Conservation (phyloP, 2,329 filamentous ascomycete species). For the Cryphonectria japonica region DNA sequence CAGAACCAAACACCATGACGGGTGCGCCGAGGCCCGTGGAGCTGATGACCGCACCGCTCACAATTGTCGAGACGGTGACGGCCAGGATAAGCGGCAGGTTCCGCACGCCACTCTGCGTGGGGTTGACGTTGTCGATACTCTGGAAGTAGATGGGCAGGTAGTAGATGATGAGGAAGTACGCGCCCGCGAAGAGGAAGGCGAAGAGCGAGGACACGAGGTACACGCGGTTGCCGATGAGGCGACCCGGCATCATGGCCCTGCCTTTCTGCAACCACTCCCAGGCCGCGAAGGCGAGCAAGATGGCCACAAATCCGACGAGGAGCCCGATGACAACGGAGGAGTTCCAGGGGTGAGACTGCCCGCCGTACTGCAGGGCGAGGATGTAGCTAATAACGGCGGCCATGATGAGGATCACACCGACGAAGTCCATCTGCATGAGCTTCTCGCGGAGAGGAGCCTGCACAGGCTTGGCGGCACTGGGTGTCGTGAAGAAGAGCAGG, state of each 20-base stretch:
- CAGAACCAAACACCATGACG: constrained; percentile 44
- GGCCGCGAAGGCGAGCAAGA: constrained; percentile 37
- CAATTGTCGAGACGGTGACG: constrained; percentile 42
- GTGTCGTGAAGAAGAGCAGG: constrained; percentile 42
- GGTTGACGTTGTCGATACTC: constrained; percentile 45
- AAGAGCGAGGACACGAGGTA: constrained; percentile 48
- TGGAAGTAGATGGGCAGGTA: constrained; percentile 59
- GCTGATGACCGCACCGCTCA: constrained; percentile 40
- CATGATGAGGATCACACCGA: constrained; percentile 46
- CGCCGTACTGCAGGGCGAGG: constrained; percentile 49
- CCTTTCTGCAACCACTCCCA: constrained; percentile 46
- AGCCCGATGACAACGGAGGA: constrained; percentile 40
- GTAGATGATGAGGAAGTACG: constrained; percentile 50
- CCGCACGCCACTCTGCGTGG: constrained; percentile 43
- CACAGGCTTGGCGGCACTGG: constrained; percentile 38
- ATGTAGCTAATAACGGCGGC: constrained; percentile 43
- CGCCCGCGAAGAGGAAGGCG: constrained; percentile 47
- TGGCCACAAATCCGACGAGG: constrained; percentile 37
- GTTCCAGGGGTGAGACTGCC: constrained; percentile 44
- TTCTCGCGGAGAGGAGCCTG: constrained; percentile 41
- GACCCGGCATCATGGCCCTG: constrained; percentile 53
- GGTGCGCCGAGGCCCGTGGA: constrained; percentile 38
- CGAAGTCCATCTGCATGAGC: constrained; percentile 47
- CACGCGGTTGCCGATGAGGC: constrained; percentile 47
- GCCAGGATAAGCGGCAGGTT: constrained; percentile 47